Evolutionary conservation across 257 asterid genomes (phyloP).

Genomic region (Paulownia fortunei): DNA sequence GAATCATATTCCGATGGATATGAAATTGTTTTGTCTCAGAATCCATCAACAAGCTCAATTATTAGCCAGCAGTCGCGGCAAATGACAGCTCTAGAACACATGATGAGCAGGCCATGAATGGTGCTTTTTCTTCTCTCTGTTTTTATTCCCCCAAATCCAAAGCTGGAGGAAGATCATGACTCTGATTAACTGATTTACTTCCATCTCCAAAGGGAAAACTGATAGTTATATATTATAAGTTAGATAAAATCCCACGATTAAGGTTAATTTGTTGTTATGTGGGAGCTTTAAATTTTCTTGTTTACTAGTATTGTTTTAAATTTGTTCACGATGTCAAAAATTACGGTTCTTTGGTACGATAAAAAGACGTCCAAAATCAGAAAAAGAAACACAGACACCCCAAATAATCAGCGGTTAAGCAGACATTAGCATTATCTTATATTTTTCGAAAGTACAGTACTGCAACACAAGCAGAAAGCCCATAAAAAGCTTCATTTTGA

Average conservation of each 20-base stretch:
- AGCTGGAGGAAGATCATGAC: too few relatives aligned
- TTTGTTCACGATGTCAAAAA: neutral
- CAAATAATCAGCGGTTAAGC: neutral
- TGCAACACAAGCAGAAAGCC: too few relatives aligned
- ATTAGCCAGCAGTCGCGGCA: constrained; percentile 47
- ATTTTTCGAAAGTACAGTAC: too few relatives aligned
- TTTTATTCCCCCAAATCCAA: too few relatives aligned
- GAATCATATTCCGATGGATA: constrained; percentile 47
- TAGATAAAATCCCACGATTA: neutral
- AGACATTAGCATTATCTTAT: neutral
- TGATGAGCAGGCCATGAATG: constrained; percentile 11
- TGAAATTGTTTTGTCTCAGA: constrained; percentile 47
- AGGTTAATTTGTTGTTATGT: neutral
- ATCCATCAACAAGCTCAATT: constrained; percentile 45
- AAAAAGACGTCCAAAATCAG: neutral
- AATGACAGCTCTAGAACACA: constrained; percentile 41
- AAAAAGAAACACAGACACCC: neutral
- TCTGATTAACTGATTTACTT: neutral
- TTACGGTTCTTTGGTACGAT: neutral
- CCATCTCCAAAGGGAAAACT: neutral
- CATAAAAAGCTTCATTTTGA: too few relatives aligned
- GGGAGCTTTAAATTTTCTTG: neutral
- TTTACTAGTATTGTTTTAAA: neutral
- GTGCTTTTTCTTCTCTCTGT: too few relatives aligned
- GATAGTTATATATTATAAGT: too few relatives aligned